These are phyloP conservation scores for Cordyceps javanica DNA, from an alignment of 2,329 filamentous ascomycete genomes.

Conservation along the genomic window DNA sequence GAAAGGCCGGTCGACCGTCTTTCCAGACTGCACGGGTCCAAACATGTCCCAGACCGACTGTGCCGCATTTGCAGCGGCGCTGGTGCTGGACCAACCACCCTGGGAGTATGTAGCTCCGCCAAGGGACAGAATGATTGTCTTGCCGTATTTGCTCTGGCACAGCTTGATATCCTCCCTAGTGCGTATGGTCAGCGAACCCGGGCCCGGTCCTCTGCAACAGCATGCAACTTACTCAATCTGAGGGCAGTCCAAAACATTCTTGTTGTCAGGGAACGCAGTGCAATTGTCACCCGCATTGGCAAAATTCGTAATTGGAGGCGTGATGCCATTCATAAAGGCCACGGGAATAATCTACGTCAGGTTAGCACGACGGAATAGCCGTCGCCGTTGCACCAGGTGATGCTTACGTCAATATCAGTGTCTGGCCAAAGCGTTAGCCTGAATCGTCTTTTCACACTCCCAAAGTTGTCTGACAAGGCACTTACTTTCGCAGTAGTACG, in stretches of 20 bases:
- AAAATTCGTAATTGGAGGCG: conserved; percentile 54
- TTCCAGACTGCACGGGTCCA: conserved; percentile 45
- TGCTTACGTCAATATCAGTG: conserved; percentile 39
- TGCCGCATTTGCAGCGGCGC: conserved; percentile 49
- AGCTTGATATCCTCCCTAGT: conserved; percentile 42
- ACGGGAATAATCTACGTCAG: conserved; percentile 48
- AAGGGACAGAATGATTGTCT: conserved; percentile 67
- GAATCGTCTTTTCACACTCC: background rate
- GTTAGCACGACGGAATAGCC: background rate
- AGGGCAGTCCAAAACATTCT: conserved; percentile 53
- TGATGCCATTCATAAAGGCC: conserved; percentile 56
- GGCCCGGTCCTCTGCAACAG: background rate
- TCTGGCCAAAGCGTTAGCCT: conserved; percentile 26
- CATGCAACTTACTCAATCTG: conserved; percentile 51
- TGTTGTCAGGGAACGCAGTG: conserved; percentile 48
- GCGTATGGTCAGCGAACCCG: background rate
- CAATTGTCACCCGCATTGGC: conserved; percentile 59
- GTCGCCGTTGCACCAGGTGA: background rate
- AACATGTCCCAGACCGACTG: conserved; percentile 65
- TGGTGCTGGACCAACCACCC: conserved; percentile 53
- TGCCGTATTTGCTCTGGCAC: conserved; percentile 57
- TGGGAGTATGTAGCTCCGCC: conserved; percentile 66
- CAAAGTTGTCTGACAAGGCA: conserved; percentile 1
- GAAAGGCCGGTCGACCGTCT: conserved; percentile 55
- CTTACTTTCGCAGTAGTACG: conserved; percentile 54